Evolutionary conservation across 768 basidiomycete genomes (phyloP), one percentile per base, ranked within the genome.

Genomic region (Ephemerocybe angulata): DNA sequence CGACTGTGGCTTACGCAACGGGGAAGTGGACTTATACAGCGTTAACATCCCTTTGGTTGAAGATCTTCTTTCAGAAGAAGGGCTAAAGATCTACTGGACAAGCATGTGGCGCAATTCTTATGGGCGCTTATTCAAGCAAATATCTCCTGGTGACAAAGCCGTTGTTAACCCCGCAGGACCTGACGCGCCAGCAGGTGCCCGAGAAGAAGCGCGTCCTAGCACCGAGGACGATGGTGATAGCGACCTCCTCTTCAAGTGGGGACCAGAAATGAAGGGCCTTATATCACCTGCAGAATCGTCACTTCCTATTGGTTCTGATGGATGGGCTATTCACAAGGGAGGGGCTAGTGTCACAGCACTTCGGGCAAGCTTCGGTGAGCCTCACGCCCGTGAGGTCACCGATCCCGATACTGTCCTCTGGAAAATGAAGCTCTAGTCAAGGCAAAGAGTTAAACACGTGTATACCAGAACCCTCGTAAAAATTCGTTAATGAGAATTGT

Each of bases 21-120:
- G 81, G 44, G 85, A 88, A 64, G 83, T 93, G 29, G 90, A 91
- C 66, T 73, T 94, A 22, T 93, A 93, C 71, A 92, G 76, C 64
- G 72, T 98, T 62, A 98, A 98, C 69, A 82, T 98, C 43, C 93
- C 94, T 22, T 76, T 97, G 67, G 78, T 93, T 48, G 79, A 84
- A 51, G 78, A 73, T 25, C 78, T 90, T 27, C 69, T 88, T 43
- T 70, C 76, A 37, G 77, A 81, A 29, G 77, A 78, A 49, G 84
- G 84, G 7, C 68, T 93, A 52, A 81, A 81, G 59, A 78, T 91
- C 52, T 80, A 76, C 60, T 94, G 92, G 90, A 91, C 94, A 11
- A 76, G 68, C 25, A 82, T 94, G 71, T 93, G 90, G 90, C 81
- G 88, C 44, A 96, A 88, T 65, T 80, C 85, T 10, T 96, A 95